These are phyloP conservation scores for Lactifluus pinguis DNA, from an alignment of 768 basidiomycete genomes.

Conservation along the genomic window DNA sequence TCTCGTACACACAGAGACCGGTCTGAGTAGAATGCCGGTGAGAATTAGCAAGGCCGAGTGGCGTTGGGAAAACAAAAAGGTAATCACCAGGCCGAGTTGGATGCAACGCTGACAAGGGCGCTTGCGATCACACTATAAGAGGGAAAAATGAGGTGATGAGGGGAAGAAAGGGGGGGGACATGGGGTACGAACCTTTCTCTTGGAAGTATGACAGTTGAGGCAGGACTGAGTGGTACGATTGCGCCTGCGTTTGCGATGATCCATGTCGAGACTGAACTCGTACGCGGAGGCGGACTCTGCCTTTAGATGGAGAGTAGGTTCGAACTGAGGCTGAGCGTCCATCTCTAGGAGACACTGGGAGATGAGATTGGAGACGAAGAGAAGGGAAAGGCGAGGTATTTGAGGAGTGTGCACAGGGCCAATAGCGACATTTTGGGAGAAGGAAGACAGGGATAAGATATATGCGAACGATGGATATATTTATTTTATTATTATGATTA, in stretches of 20 bases:
- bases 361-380: conserved; percentile 1
- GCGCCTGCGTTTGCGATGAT: conserved; percentile 76
- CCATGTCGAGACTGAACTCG: conserved; percentile 52
- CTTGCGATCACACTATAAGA: conserved; percentile 74
- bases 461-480: too few species aligned
- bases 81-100: conserved; percentile 68
- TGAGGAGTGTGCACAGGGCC: conserved; percentile 13
- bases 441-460: neutral
- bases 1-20: conserved; percentile 90
- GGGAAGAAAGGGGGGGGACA: conserved; percentile 2
- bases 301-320: conserved; percentile 32
- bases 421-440: conserved; percentile 6
- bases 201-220: conserved; percentile 87
- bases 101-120: conserved; percentile 88
- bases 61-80: neutral
- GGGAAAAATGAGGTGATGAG: conserved; percentile 9
- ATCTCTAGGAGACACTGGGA: conserved; percentile 24
- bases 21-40: conserved; percentile 40
- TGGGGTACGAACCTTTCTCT: conserved; percentile 60
- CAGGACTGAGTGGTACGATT: conserved; percentile 88
- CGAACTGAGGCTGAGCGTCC: conserved; percentile 12
- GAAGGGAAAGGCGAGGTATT: conserved; percentile 9
- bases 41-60: conserved; percentile 11
- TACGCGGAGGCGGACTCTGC: conserved; percentile 26
- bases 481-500: neutral